Evolutionary conservation across 2,329 filamentous ascomycete genomes (phyloP), one percentile per base, ranked within the genome.

Genomic region (Ceratocystis albifundus): DNA sequence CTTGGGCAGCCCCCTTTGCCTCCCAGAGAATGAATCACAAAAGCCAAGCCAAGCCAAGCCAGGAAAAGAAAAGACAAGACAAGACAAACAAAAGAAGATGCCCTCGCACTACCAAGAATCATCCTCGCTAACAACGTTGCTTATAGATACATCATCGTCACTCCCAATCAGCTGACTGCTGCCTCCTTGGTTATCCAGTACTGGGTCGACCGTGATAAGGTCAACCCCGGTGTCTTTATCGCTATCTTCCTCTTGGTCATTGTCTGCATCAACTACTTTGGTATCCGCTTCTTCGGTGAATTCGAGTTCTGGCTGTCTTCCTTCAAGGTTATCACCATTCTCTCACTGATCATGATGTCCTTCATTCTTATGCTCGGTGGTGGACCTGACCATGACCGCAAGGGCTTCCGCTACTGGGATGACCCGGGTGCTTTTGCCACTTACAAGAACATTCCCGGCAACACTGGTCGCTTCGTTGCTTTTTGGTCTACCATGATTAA

Each of bases 61-160:
- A 17, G n/a, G 28, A 4, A 15, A 36, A 36, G 32, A 12, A 12
- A 36, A 12, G 10, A 36, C 10, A 36, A 36, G 32, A n/a, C n/a
- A n/a, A n/a, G n/a, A n/a, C n/a, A n/a, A n/a, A n/a, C n/a, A n/a
- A n/a, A n/a, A n/a, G n/a, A n/a, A n/a, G n/a, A n/a, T n/a, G n/a
- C 3, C 32, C 8, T 36, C 8, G 7, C 32, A 36, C 32, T 36
- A 36, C 32, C 8, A 36, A 36, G 32, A 12, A 36, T 8, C 32
- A 12, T 44, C 15, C 30, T 44, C 25, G 59, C 30, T 55, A 46
- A 48, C 61, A 8, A 62, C 12, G n/a, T 17, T 12, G 22, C 22
- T 82, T 82, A 86, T 76, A 82, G 92, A 84, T 94, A 94, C 74
- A 89, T 94, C 73, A 92, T 95, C 71, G 82, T 89, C 62, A 91